Percentiles rank a stretch among this genome's conserved stretches.
Conservation (phyloP, 2,329 filamentous ascomycete genomes). For the Aspergillus sp. region DNA sequence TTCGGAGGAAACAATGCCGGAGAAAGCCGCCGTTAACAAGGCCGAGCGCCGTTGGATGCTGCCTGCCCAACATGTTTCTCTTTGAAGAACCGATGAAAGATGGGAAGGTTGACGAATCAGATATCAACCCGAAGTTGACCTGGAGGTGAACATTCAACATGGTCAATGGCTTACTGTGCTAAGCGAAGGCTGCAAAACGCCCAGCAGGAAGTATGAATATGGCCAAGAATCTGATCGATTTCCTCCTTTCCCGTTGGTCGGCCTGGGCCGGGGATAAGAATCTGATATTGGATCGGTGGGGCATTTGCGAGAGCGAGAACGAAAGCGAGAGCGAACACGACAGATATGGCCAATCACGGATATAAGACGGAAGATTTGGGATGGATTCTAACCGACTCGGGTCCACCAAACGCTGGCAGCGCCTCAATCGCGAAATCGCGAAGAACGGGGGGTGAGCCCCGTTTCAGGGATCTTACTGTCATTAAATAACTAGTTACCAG, state of each 20-base stretch:
- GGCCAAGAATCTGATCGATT: not conserved
- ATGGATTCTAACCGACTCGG: not conserved
- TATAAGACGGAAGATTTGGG: not conserved
- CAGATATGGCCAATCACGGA: conserved; percentile 14
- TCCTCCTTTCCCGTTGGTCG: not conserved
- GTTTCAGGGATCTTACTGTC: not conserved
- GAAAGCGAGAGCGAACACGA: conserved; percentile 30
- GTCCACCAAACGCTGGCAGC: conserved; percentile 11
- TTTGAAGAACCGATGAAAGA: not conserved
- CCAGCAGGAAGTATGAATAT: not conserved
- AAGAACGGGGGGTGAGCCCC: not conserved
- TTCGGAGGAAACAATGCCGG: not conserved
- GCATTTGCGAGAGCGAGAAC: conserved; percentile 20
- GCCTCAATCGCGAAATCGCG: not conserved
- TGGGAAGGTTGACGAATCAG: not conserved
- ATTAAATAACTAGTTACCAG: no score
- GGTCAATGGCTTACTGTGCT: no score
- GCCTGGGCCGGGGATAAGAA: not conserved
- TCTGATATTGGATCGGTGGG: conserved; percentile 14
- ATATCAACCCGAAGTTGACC: not conserved
- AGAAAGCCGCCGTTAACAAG: no score
- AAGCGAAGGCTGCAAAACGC: not conserved
- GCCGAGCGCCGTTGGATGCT: not conserved
- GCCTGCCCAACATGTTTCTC: not conserved
- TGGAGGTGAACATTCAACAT: no score